These are phyloP conservation scores for Endogone sp. DNA, from an alignment of 192 early-diverging fungal species.

Conservation along the genomic window DNA sequence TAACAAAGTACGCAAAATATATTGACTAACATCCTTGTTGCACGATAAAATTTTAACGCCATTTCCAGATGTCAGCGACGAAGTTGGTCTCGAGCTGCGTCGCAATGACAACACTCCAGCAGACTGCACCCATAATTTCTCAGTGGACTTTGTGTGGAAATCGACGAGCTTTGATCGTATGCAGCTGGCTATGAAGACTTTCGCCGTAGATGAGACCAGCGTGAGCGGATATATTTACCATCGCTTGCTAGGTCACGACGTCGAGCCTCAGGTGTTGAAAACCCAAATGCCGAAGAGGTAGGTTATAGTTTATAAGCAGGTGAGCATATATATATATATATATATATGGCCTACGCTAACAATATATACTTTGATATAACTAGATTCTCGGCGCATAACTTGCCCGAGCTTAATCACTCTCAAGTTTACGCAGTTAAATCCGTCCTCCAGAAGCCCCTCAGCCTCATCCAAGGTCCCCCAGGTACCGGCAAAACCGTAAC, in stretches of 20 bases:
- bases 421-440: conserved; percentile 94
- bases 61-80: conserved; percentile 87
- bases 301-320: no score
- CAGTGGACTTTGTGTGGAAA: conserved; percentile 99
- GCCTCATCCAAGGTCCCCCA: conserved; percentile 93
- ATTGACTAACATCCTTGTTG: conserved; percentile 5
- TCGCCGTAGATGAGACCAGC: conserved; percentile 92
- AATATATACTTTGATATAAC: neutral
- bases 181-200: conserved; percentile 94
- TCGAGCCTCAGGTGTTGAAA: conserved; percentile 79
- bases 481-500: conserved; percentile 99
- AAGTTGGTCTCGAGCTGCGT: conserved; percentile 90
- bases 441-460: conserved; percentile 88
- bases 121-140: conserved; percentile 84
- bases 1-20: no score
- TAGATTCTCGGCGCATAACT: conserved; percentile 82
- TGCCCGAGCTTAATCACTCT: conserved; percentile 96
- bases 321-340: no score
- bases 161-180: conserved; percentile 95
- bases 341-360: no score
- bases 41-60: no score
- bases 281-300: conserved; percentile 76
- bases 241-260: conserved; percentile 90
- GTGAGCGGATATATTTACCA: conserved; percentile 97
- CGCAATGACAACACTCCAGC: conserved; percentile 65